Evolutionary conservation across 257 asterid species (phyloP).

Genomic region (Solanum tarapatanum): DNA sequence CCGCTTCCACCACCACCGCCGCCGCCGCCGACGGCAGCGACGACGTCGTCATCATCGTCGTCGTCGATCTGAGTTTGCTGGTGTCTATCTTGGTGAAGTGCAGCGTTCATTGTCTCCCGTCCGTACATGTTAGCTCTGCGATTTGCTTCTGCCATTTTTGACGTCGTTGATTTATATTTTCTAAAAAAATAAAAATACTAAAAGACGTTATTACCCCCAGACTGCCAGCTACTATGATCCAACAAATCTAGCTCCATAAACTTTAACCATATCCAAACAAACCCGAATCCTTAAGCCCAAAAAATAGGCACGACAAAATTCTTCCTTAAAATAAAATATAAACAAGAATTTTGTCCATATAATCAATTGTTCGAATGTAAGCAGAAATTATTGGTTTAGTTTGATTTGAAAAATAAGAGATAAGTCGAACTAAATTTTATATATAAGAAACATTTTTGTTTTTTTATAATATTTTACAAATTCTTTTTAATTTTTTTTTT

Average conservation of each 20-base stretch:
- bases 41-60: constrained; percentile 35
- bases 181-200: not conserved
- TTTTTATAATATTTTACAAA: too few species aligned
- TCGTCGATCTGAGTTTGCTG: constrained; percentile 29
- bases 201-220: constrained; percentile 17
- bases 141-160: not conserved
- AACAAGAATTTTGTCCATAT: not conserved
- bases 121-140: constrained; percentile 9
- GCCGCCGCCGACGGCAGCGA: constrained; percentile 1
- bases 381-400: not conserved
- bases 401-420: not conserved
- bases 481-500: too few species aligned
- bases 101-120: not conserved
- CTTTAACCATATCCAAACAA: not conserved
- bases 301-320: not conserved
- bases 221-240: not conserved
- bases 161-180: not conserved
- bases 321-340: too few species aligned
- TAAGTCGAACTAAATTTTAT: too few species aligned
- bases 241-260: not conserved
- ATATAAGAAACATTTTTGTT: too few species aligned
- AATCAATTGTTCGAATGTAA: not conserved
- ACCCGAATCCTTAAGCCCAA: not conserved
- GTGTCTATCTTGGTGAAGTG: constrained; percentile 11
- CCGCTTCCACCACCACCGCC: not conserved